Conservation (phyloP, 495 filamentous ascomycete species). For the Filosporella fistucella region DNA sequence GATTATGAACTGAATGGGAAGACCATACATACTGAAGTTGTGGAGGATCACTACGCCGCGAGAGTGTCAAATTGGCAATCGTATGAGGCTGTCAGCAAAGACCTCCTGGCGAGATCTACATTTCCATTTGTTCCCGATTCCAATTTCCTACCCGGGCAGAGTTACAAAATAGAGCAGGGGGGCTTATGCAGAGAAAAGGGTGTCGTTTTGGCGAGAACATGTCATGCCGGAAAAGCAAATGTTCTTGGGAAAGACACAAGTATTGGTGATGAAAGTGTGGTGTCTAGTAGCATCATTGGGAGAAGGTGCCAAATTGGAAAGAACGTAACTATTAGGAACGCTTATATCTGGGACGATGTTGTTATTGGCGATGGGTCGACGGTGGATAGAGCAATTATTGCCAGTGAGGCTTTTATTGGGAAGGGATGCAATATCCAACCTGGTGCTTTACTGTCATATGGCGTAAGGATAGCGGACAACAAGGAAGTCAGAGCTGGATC, state of each 20-base stretch:
- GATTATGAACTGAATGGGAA: slow-evolving; percentile 96
- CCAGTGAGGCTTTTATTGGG: slow-evolving; percentile 63
- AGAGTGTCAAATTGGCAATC: slow-evolving; percentile 79
- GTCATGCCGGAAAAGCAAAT: slow-evolving; percentile 48
- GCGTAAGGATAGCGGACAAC: slow-evolving; percentile 64
- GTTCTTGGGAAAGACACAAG: slow-evolving; percentile 74
- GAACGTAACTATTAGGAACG: slow-evolving; percentile 71
- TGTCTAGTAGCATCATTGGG: slow-evolving; percentile 74
- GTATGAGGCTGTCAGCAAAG: slow-evolving; percentile 86
- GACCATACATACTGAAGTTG: slow-evolving; percentile 86
- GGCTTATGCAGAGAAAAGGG: slow-evolving; percentile 67
- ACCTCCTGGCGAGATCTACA: slow-evolving; percentile 85
- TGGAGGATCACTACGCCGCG: slow-evolving; percentile 75
- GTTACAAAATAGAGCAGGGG: slow-evolving; percentile 62
- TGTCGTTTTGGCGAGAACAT: slow-evolving; percentile 67
- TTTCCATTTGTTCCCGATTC: slow-evolving; percentile 90
- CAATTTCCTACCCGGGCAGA: slow-evolving; percentile 73
- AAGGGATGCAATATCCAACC: slow-evolving; percentile 60
- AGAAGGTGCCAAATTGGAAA: slow-evolving; percentile 79
- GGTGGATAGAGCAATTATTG: slow-evolving; percentile 73
- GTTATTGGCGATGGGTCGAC: slow-evolving; percentile 67
- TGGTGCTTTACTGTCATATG: slow-evolving; percentile 76
- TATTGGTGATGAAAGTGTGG: slow-evolving; percentile 64
- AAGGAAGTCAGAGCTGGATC: slow-evolving; percentile 41
- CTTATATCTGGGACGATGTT: slow-evolving; percentile 88